Base-by-base conservation (phyloP, 2,329 filamentous ascomycete species). In the Fusarium acutatum region DNA sequence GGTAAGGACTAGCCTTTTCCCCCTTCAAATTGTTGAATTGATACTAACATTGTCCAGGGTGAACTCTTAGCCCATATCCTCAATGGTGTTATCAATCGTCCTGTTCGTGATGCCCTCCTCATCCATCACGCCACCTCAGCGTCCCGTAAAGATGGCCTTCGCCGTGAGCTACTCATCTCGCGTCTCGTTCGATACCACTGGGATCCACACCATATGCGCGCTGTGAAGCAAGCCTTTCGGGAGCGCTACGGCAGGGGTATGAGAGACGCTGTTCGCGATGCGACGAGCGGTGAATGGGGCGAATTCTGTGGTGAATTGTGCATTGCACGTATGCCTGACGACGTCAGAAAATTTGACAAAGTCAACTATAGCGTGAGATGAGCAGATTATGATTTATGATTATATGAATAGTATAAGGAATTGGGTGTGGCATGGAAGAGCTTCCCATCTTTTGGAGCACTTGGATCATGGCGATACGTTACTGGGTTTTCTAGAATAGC, bases 51-150 rank as follows among this genome's bases (percentile, higher is more conserved):
- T 43, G 15, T 37, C 38, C 50, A 98, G 95, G 96, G 96, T 73
- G 96, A 99, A 84, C 91, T 97, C 26, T 90, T 98, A 41, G 94
- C 95, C 1, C 96, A 98, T 82, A 94, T 98, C 76, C 92, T 99
- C 79, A 98, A 98, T 83, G 96, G 96, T 78, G 91, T 97, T 64
- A 97, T 98, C 85, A 98, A 98, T 84, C 93, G 93, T 67, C 95
- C 96, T 11, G 94, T 97, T 71, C 94, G 96, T 62, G 96, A 98
- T 81, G 94, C 96, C 7, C 88, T 98, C 41, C 91, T 98, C 6
- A 87, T 99, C 4, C 92, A 97, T 82, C 96, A 98, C 84, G 96
- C 96, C 5, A 90, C 98, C 73, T 92, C 91, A 26, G 89, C 92
- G 50, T 92, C 92, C 7, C 89, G 88, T 73, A 89, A 89, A 72